Base-by-base conservation (phyloP, 179 eudicot genomes). In the Heliamphora pulchella region DNA sequence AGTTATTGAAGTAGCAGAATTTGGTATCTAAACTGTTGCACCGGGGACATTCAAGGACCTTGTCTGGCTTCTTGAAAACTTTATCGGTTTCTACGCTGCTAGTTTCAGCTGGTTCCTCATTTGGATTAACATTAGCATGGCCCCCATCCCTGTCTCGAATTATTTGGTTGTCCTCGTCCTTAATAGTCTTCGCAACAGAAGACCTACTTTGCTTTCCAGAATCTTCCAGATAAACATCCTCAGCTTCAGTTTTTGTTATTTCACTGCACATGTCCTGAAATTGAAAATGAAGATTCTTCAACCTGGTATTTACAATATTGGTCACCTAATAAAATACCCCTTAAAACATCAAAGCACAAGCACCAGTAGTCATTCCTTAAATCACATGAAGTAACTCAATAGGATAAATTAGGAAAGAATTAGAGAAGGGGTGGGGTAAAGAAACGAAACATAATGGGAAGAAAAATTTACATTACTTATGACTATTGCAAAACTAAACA, bases 1-100 rank as follows among this genome's bases (percentile, higher is more conserved):
- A 84, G 64, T 84, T 84, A 50, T 84, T 84, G 82, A 78, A 84
- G 78, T 84, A 84, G 74, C 86, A 84, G 73, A 84, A 84, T 46
- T 84, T 84, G 18, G 87, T 84, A 7, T 84, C 87, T 47, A 82
- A 79, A 74, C 87, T 84, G 71, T 65, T 77, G 77, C 87, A 85
- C 43, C 87, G 80, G 6, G 87, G 87, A 78, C 87, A 85, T 15
- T 79, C 81, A 72, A 85, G 50, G 81, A 85, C 43, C 71, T 85
- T 85, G 73, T 82, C 85, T 5, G 87, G 85, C 61, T 80, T 85
- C 82, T 80, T 82, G 8, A 77, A 43, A 78, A 72, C 79, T 71
- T 80, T 85, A 62, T 82, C 85, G 47, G 79, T 46, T 55, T 51
- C 80, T 41, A 9, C 50, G 22, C 71, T 48, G 51, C 72, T 78